A percentile compares a stretch with the other conserved stretches of the same genome.
Evolutionary conservation across 129 eudicot genomes (phyloP).

Genomic region (Lonicera japonica): DNA sequence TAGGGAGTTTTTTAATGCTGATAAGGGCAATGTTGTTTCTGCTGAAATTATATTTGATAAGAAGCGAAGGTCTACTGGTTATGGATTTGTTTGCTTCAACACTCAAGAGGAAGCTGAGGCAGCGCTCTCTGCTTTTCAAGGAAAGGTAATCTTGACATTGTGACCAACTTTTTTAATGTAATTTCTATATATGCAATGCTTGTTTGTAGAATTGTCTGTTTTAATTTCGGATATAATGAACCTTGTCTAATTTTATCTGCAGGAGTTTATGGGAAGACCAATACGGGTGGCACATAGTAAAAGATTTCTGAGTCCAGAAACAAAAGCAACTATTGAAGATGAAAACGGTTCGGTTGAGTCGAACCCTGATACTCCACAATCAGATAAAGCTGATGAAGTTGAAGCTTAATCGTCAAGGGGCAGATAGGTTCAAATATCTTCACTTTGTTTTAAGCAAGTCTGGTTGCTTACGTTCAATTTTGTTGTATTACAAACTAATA

Average conservation of each 20-base stretch:
- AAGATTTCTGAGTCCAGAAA: conserved; percentile 55
- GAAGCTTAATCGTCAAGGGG: conserved; percentile 13
- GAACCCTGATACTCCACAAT: conserved; percentile 7
- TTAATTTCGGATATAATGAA: background rate
- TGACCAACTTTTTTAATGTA: background rate
- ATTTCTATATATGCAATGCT: background rate
- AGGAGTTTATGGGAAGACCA: conserved; percentile 83
- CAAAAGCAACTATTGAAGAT: conserved; percentile 41
- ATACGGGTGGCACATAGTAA: conserved; percentile 64
- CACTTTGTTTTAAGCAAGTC: background rate
- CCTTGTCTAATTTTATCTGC: background rate
- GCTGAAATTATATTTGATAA: conserved; percentile 68
- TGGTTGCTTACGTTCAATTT: background rate
- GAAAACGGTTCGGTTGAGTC: conserved; percentile 22
- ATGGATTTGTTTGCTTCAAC: conserved; percentile 78
- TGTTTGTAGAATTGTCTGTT: background rate
- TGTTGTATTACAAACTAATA: background rate
- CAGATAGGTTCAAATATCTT: conserved; percentile 2
- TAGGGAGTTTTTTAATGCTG: conserved; percentile 61
- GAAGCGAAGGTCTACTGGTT: conserved; percentile 65
- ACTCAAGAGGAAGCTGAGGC: conserved; percentile 74
- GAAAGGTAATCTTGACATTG: conserved; percentile 47
- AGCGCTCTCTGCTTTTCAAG: conserved; percentile 58
- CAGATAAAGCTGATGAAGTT: conserved; percentile 8
- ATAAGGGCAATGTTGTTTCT: conserved; percentile 52